Conservation (phyloP, 116 monocot species). For the Phalaenopsis hybrid region DNA sequence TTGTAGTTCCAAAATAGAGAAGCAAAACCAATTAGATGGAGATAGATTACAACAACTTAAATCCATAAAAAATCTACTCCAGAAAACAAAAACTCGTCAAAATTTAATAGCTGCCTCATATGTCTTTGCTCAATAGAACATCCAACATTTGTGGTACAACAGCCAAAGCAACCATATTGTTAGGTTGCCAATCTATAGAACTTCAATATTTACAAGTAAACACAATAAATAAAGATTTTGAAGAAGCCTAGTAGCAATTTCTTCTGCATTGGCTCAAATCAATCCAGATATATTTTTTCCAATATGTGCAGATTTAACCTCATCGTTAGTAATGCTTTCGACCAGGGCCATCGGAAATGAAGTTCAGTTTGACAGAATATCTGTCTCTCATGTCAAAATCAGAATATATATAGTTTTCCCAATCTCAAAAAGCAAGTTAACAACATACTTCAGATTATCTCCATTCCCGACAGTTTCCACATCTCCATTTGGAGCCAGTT, state of each 20-base stretch:
- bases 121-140: background rate
- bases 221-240: background rate
- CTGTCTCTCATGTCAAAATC: background rate
- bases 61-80: background rate
- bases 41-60: background rate
- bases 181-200: background rate
- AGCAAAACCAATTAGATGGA: background rate
- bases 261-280: background rate
- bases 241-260: background rate
- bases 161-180: background rate
- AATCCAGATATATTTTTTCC: background rate
- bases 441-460: conserved; percentile 11
- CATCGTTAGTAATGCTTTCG: background rate
- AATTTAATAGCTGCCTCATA: background rate
- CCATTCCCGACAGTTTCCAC: conserved; percentile 61
- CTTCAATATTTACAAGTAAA: conserved; percentile 7
- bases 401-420: background rate
- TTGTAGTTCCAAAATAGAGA: background rate
- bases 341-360: background rate
- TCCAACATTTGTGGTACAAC: background rate
- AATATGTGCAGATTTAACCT: background rate
- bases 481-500: conserved; percentile 36
- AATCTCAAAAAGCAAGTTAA: background rate
- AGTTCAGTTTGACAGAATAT: background rate
- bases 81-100: background rate